Percentiles rank a stretch among this genome's conserved stretches.
Conservation (phyloP, 1,284 basidiomycete genomes). For the Sporisorium exsertum region DNA sequence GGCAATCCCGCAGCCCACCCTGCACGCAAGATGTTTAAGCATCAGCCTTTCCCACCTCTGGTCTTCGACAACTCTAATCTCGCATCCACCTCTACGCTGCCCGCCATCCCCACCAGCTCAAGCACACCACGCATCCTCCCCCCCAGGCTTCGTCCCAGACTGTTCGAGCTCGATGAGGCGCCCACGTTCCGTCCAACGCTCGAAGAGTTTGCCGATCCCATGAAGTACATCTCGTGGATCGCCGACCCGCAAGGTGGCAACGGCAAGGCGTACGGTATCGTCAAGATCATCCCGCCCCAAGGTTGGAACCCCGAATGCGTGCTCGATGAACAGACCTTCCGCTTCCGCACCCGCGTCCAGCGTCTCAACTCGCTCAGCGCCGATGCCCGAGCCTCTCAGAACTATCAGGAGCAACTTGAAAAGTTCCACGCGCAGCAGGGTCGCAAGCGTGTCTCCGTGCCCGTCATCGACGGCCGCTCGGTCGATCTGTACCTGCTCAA, state of each 20-base stretch:
- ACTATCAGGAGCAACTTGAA: slow-evolving; percentile 96
- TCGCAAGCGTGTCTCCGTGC: slow-evolving; percentile 82
- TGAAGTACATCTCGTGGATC: slow-evolving; percentile 84
- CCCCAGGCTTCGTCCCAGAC: slow-evolving; percentile 49
- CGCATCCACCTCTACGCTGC: slow-evolving; percentile 9
- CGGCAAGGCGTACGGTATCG: slow-evolving; percentile 86
- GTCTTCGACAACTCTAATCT: slow-evolving; percentile 17
- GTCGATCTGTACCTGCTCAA: slow-evolving; percentile 92
- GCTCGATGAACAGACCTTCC: slow-evolving; percentile 90
- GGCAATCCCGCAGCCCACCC: slow-evolving; percentile 49
- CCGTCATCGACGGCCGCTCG: slow-evolving; percentile 89
- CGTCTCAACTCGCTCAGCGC: slow-evolving; percentile 97
- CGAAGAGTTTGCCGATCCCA: slow-evolving; percentile 94
- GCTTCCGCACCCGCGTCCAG: slow-evolving; percentile 95
- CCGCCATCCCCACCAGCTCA: slow-evolving; percentile 54
- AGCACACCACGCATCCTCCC: slow-evolving; percentile 58
- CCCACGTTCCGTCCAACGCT: slow-evolving; percentile 87
- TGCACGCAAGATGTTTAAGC: slow-evolving; percentile 42
- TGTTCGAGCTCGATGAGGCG: slow-evolving; percentile 89
- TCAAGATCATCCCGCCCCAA: slow-evolving; percentile 92
- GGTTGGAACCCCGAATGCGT: slow-evolving; percentile 97
- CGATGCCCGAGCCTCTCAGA: slow-evolving; percentile 92
- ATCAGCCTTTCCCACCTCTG: slow-evolving; percentile 38
- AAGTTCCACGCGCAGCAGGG: slow-evolving; percentile 71
- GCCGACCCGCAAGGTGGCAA: slow-evolving; percentile 77